Percentiles rank a stretch among this genome's conserved stretches.
These are phyloP conservation scores for Lactarius sanguifluus DNA, from an alignment of 768 basidiomycete genomes.

Conservation along the genomic window DNA sequence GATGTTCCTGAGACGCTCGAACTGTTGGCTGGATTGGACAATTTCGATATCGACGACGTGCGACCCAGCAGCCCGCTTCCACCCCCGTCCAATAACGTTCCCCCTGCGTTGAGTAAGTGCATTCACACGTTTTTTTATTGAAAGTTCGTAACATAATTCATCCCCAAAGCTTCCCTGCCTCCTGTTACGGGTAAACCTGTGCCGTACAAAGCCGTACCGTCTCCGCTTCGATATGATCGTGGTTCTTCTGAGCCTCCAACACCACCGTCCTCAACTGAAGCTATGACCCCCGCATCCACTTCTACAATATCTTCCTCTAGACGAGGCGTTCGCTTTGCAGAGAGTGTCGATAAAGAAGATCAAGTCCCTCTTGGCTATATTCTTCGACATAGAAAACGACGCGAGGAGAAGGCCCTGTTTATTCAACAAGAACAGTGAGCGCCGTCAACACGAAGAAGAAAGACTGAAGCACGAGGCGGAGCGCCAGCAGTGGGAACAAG, in stretches of 20 bases:
- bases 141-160: slow-evolving; percentile 32
- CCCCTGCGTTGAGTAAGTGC: slow-evolving; percentile 20
- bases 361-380: slow-evolving; percentile 62
- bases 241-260: slow-evolving; percentile 29
- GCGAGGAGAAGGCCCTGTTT: slow-evolving; percentile 66
- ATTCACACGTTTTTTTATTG: slow-evolving; percentile 19
- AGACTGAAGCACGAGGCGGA: slow-evolving; percentile 42
- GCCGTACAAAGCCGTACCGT: slow-evolving; percentile 46
- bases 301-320: slow-evolving; percentile 21
- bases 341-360: slow-evolving; percentile 61
- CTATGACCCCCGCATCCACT: slow-evolving; percentile 13
- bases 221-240: slow-evolving; percentile 49
- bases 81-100: not conserved
- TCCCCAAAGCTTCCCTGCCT: slow-evolving; percentile 26
- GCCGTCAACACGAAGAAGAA: slow-evolving; percentile 50
- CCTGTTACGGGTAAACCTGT: slow-evolving; percentile 22
- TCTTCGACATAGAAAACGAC: slow-evolving; percentile 62
- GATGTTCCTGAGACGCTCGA: slow-evolving; percentile 28
- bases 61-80: slow-evolving; percentile 4
- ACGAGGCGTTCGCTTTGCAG: slow-evolving; percentile 65
- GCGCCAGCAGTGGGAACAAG: slow-evolving; percentile 45
- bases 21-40: slow-evolving; percentile 19
- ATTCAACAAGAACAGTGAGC: slow-evolving; percentile 58
- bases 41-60: slow-evolving; percentile 26
- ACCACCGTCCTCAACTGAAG: slow-evolving; percentile 17